phyloP scores from a whole-genome alignment of 2,329 filamentous ascomycete species.

The Exophiala calicioides region DNA sequence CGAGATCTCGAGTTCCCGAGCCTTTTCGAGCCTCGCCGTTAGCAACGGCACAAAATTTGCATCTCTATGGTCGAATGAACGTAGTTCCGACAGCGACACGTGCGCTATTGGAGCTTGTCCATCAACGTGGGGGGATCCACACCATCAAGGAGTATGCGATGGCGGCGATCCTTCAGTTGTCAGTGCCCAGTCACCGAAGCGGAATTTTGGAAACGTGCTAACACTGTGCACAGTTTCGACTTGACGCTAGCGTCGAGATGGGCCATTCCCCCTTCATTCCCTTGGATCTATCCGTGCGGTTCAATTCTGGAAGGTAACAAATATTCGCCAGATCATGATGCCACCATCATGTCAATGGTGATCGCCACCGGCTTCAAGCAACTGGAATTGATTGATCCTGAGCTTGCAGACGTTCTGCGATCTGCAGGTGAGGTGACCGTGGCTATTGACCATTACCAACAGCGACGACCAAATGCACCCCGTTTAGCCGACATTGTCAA shows the following conservation, averaged over 20 bases:
- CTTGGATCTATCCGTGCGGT: slow-evolving; percentile 3
- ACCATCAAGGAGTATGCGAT: slow-evolving; percentile 10
- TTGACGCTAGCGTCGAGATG: slow-evolving; percentile 11
- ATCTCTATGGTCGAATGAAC: slow-evolving; percentile 12
- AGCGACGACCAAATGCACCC: slow-evolving; percentile 6
- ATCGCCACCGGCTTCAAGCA: slow-evolving; percentile 11
- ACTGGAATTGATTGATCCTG: slow-evolving; percentile 2
- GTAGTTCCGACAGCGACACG: slow-evolving; percentile 10
- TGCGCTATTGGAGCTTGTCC: slow-evolving; percentile 9
- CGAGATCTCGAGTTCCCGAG: slow-evolving; percentile 3
- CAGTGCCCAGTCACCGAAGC: background rate
- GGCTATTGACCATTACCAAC: slow-evolving; percentile 16
- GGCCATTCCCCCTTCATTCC: slow-evolving; percentile 10
- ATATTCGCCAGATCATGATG: slow-evolving; percentile 11
- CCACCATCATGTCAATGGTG: slow-evolving; percentile 7
- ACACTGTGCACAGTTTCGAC: slow-evolving; percentile 11
- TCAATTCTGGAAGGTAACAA: slow-evolving; percentile 3
- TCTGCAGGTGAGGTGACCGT: slow-evolving; percentile 12
- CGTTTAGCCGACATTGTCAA: slow-evolving; percentile 5
- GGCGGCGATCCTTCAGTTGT: slow-evolving; percentile 17
- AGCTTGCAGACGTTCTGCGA: slow-evolving; percentile 5
- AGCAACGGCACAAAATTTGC: slow-evolving; percentile 15
- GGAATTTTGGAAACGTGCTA: background rate
- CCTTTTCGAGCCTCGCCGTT: slow-evolving; percentile 8
- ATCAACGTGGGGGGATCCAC: slow-evolving; percentile 11